phyloP scores from a whole-genome alignment of 495 filamentous ascomycete genomes.

The Clohesyomyces aquaticus region DNA sequence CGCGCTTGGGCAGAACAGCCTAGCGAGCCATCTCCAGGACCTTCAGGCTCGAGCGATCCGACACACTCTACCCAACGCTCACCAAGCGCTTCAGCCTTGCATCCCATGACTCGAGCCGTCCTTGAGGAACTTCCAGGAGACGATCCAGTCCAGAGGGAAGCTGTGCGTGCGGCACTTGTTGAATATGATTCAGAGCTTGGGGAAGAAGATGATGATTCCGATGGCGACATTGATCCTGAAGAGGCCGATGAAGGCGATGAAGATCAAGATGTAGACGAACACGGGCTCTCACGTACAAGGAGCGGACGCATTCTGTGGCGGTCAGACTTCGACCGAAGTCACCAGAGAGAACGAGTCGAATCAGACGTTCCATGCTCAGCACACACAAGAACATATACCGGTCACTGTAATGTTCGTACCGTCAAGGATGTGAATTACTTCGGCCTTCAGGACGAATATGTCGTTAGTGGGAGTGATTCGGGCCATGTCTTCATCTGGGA shows the following conservation, averaged over 20 bases:
- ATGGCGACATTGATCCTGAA: conserved; percentile 45
- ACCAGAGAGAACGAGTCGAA: conserved; percentile 55
- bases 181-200: too few species aligned
- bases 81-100: not conserved
- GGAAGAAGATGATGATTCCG: conserved; percentile 35
- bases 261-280: conserved; percentile 45
- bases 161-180: conserved; percentile 6
- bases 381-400: conserved; percentile 63
- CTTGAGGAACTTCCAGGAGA: too few species aligned
- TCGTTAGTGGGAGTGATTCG: conserved; percentile 71
- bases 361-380: conserved; percentile 58
- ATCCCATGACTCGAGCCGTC: not conserved
- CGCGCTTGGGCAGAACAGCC: conserved; percentile 30
- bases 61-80: not conserved
- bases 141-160: too few species aligned
- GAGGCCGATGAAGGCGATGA: conserved; percentile 48
- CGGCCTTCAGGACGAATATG: conserved; percentile 73
- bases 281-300: conserved; percentile 48
- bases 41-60: not conserved
- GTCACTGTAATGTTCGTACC: conserved; percentile 74
- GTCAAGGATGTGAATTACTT: conserved; percentile 79
- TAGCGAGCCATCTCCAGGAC: conserved; percentile 12
- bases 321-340: conserved; percentile 47
- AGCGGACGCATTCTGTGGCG: conserved; percentile 48
- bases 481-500: conserved; percentile 77